These are phyloP conservation scores for Flaveria robusta DNA, from an alignment of 129 eudicot genomes.

Conservation along the genomic window DNA sequence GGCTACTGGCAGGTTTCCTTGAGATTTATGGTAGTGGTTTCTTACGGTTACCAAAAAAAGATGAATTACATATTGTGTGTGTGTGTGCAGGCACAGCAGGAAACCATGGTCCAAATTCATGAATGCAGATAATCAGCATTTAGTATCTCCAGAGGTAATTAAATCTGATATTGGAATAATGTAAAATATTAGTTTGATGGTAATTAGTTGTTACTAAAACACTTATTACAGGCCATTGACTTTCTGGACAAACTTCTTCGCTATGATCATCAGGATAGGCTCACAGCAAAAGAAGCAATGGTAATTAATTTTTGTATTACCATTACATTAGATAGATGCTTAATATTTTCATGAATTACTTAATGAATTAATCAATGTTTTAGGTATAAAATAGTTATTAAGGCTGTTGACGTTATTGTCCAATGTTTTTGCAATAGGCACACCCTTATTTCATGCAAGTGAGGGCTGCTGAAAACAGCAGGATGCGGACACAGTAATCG, in stretches of 20 bases:
- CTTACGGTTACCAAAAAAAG: no score
- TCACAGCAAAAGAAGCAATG: constrained; percentile 98
- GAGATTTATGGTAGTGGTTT: no score
- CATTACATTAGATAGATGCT: not conserved
- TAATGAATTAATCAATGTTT: not conserved
- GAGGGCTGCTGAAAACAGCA: constrained; percentile 90
- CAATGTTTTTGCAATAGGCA: constrained; percentile 42
- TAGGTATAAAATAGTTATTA: not conserved
- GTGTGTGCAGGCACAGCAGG: constrained; percentile 79
- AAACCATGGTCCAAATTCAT: constrained; percentile 95
- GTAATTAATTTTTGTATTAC: constrained; percentile 30
- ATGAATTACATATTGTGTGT: not conserved
- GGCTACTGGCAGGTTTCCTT: no score
- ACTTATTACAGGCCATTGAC: constrained; percentile 68
- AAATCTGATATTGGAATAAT: not conserved
- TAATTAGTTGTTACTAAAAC: not conserved
- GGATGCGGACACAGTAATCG: constrained; percentile 70
- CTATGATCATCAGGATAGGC: constrained; percentile 94
- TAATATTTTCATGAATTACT: not conserved
- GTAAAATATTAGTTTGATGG: constrained; percentile 12
- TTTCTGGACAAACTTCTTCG: constrained; percentile 97
- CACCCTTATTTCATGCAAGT: constrained; percentile 95
- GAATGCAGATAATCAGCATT: constrained; percentile 93
- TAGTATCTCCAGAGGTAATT: constrained; percentile 82
- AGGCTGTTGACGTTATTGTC: not conserved